Percentiles rank a stretch among this genome's conserved stretches.
These are phyloP conservation scores for Neltuma alba DNA, from an alignment of 306 rosid species.

Conservation along the genomic window DNA sequence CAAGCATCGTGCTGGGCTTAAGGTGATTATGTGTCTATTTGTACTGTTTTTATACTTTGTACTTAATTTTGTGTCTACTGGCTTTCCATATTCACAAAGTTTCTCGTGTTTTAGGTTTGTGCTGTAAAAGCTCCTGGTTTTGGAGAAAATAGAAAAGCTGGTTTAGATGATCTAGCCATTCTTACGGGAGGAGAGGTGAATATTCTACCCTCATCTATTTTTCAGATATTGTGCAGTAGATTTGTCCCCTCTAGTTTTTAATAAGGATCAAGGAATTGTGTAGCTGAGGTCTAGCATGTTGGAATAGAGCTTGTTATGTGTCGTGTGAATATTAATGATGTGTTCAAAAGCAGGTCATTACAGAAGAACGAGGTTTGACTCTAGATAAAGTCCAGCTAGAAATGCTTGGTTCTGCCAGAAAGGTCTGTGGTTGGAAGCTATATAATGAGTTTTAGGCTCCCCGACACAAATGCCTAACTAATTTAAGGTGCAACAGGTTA, in stretches of 20 bases:
- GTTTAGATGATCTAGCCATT: conserved; percentile 82
- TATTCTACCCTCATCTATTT: conserved; percentile 22
- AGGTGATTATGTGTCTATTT: conserved; percentile 55
- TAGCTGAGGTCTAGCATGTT: conserved; percentile 16
- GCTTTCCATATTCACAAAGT: conserved; percentile 33
- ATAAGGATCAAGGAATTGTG: conserved; percentile 1
- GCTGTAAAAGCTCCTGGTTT: conserved; percentile 98
- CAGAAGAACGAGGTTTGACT: conserved; percentile 75
- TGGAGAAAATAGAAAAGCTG: conserved; percentile 89
- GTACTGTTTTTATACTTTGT: background rate
- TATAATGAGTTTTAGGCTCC: conserved; percentile 16
- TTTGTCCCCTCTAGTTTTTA: background rate
- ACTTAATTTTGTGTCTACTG: conserved; percentile 25
- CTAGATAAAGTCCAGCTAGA: conserved; percentile 80
- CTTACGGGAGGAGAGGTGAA: conserved; percentile 95
- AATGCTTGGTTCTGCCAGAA: conserved; percentile 89
- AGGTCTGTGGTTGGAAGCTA: conserved; percentile 53
- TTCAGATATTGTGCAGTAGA: conserved; percentile 9
- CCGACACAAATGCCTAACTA: conserved; percentile 20
- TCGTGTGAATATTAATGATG: conserved; percentile 20
- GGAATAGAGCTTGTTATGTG: conserved; percentile 13
- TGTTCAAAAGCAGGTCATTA: conserved; percentile 68
- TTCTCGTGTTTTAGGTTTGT: conserved; percentile 73
- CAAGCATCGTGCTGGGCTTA: conserved; percentile 91
- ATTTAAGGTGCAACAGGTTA: conserved; percentile 58